Conservation (phyloP, 202 grass and related monocot genomes). For the Digitaria exilis region DNA sequence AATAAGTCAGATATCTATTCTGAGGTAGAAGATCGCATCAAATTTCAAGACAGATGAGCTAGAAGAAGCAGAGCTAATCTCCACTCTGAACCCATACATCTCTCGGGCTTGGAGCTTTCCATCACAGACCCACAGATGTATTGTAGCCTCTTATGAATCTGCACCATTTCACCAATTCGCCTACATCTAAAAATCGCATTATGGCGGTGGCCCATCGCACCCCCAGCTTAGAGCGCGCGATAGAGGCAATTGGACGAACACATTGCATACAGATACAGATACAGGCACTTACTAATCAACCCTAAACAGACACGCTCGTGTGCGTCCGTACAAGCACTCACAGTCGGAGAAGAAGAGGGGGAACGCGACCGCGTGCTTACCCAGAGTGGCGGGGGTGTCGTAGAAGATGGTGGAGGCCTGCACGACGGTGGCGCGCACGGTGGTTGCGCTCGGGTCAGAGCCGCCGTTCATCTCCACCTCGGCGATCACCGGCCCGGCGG, state of each 20-base stretch:
- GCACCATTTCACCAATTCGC: not conserved
- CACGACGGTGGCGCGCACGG: constrained; percentile 80
- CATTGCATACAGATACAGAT: not conserved
- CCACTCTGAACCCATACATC: not conserved
- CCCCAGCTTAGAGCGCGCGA: not conserved
- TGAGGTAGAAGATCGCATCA: no score
- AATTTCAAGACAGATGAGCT: not conserved
- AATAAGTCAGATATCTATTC: no score
- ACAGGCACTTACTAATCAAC: not conserved
- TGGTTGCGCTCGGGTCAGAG: constrained; percentile 49
- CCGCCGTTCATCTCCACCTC: constrained; percentile 86
- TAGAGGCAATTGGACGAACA: constrained; percentile 17
- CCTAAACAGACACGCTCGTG: no score
- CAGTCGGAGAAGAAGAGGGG: not conserved
- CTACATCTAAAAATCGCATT: not conserved
- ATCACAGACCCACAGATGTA: not conserved
- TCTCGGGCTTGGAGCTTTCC: not conserved
- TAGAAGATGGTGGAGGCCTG: constrained; percentile 96
- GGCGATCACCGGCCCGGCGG: constrained; percentile 56
- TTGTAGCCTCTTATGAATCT: not conserved
- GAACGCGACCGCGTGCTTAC: constrained; percentile 27
- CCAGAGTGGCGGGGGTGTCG: constrained; percentile 86
- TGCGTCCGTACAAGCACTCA: not conserved
- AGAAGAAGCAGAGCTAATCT: not conserved
- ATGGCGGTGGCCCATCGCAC: not conserved